Percentiles rank a stretch among this genome's conserved stretches.
Conservation (phyloP, 1,284 basidiomycete genomes). For the Fomes fomentarius region DNA sequence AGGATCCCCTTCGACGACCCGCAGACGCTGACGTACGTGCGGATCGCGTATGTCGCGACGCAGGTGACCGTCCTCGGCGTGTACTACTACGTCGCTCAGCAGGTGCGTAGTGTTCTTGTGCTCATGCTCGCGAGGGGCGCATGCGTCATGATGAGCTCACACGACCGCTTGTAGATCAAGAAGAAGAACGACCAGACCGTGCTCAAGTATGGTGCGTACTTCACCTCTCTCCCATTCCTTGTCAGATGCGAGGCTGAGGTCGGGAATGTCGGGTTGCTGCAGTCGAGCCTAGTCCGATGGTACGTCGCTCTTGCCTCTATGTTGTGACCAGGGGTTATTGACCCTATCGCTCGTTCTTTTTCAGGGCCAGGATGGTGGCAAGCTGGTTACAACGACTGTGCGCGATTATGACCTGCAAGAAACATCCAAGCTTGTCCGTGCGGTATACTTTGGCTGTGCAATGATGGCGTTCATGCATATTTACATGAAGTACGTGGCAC, state of each 20-base stretch:
- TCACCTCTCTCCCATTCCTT: background rate
- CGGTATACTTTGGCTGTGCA: conserved; percentile 78
- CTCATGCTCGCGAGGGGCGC: no score
- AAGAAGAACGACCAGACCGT: conserved; percentile 95
- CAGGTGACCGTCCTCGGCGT: conserved; percentile 72
- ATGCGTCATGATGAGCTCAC: background rate
- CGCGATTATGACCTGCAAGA: conserved; percentile 93
- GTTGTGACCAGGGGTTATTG: background rate
- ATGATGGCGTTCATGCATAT: conserved; percentile 92
- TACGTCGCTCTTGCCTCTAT: conserved; percentile 32
- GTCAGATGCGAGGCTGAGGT: background rate
- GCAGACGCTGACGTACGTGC: conserved; percentile 79
- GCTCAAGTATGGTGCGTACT: conserved; percentile 82
- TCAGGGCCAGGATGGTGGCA: conserved; percentile 73
- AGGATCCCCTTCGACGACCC: conserved; percentile 94
- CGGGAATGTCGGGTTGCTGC: background rate
- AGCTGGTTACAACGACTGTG: conserved; percentile 90
- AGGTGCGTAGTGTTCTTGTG: conserved; percentile 44
- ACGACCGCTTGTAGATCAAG: conserved; percentile 66
- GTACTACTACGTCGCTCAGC: conserved; percentile 78
- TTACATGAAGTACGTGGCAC: conserved; percentile 62
- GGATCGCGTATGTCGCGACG: conserved; percentile 80
- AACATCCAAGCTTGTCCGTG: conserved; percentile 84
- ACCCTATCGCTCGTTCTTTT: background rate
- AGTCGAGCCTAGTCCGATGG: conserved; percentile 73